phyloP scores from a whole-genome alignment of 1,284 basidiomycete species.

The Cryptococcus sp. region DNA sequence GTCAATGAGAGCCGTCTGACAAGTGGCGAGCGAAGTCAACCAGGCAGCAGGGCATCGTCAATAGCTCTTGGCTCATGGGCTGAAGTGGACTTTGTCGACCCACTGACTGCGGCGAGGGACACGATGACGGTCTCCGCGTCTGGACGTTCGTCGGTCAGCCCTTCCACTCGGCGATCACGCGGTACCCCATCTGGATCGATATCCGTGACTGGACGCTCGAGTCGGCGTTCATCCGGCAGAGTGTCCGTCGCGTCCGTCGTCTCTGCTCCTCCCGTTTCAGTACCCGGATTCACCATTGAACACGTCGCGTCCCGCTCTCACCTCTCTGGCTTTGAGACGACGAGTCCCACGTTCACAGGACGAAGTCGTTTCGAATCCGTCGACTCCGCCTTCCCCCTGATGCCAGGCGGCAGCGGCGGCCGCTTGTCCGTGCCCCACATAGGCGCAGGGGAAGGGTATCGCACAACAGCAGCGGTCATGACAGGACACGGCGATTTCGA shows the following conservation, averaged over 20 bases:
- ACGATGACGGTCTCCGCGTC: constrained; percentile 1
- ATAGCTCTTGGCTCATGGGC: constrained; percentile 25
- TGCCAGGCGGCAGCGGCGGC: constrained; percentile 15
- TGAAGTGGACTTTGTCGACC: constrained; percentile 31
- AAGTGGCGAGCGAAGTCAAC: neutral
- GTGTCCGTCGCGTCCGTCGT: neutral
- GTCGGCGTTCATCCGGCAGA: neutral
- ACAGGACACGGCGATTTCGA: neutral
- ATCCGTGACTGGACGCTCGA: neutral
- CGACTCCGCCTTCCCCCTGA: constrained; percentile 26
- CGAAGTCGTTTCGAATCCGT: constrained; percentile 28
- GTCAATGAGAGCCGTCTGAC: neutral
- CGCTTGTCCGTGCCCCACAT: constrained; percentile 11
- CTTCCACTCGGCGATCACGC: constrained; percentile 1
- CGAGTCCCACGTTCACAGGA: constrained; percentile 6
- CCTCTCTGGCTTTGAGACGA: neutral
- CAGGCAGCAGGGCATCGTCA: neutral
- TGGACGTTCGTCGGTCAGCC: constrained; percentile 8
- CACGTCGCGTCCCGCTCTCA: constrained; percentile 17
- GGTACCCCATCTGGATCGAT: constrained; percentile 1
- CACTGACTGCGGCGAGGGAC: constrained; percentile 16
- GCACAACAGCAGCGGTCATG: neutral
- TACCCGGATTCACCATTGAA: constrained; percentile 14
- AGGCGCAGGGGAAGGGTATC: constrained; percentile 14
- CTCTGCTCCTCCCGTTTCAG: constrained; percentile 7